These are phyloP conservation scores for Eucalyptus fibrosa DNA, from an alignment of 345 rosid genomes.

Conservation along the genomic window DNA sequence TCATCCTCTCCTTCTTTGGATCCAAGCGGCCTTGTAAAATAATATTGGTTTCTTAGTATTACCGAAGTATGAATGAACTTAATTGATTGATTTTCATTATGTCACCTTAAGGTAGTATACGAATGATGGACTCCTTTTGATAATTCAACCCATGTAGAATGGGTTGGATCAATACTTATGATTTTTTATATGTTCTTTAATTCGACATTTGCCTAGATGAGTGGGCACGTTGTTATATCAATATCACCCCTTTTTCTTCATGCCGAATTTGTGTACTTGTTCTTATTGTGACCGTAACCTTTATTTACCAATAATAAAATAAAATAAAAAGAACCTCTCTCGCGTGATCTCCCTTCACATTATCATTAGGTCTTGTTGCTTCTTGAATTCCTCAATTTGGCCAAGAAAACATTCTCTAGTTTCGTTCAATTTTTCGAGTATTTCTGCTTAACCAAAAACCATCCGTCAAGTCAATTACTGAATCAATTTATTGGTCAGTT, in stretches of 20 bases:
- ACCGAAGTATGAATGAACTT: accelerated
- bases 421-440: not conserved
- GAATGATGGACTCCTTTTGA: accelerated
- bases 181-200: not conserved
- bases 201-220: accelerated
- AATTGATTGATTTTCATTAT: accelerated
- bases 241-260: not conserved
- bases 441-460: not conserved
- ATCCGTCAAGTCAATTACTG: accelerated
- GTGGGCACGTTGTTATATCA: not conserved
- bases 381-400: not conserved
- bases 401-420: accelerated
- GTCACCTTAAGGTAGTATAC: accelerated
- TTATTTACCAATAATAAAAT: not conserved
- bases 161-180: accelerated
- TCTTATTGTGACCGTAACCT: accelerated
- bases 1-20: not conserved
- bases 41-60: not conserved
- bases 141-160: accelerated
- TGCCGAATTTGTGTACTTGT: not conserved
- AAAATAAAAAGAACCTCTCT: not conserved
- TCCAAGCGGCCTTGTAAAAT: not conserved
- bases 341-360: not conserved
- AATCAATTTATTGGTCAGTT: not conserved
- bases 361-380: not conserved